phyloP scores from a whole-genome alignment of 2,329 filamentous ascomycete species.

The Lecanicillium sp. region DNA sequence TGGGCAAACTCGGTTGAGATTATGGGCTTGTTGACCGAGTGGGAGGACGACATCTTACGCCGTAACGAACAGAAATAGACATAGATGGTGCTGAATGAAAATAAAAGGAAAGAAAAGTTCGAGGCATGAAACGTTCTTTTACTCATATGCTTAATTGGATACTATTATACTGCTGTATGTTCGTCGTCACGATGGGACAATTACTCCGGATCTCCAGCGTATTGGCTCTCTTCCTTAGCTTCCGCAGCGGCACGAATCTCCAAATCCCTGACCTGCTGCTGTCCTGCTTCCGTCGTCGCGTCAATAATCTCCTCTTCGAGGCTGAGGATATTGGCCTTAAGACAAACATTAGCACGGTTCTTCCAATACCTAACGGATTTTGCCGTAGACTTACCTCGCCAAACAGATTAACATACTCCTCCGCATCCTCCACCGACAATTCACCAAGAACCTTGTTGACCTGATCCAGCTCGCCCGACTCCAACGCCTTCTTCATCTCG shows the following conservation, averaged over 20 bases:
- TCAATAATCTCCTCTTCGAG: conserved; percentile 92
- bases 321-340: conserved; percentile 74
- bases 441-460: conserved; percentile 58
- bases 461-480: conserved; percentile 75
- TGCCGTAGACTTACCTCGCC: conserved; percentile 48
- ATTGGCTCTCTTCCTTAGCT: conserved; percentile 12
- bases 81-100: background rate
- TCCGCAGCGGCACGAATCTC: conserved; percentile 40
- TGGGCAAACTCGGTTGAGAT: conserved; percentile 18
- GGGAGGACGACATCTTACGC: conserved; percentile 13
- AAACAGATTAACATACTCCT: conserved; percentile 74
- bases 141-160: background rate
- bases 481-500: conserved; percentile 72
- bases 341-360: conserved; percentile 13
- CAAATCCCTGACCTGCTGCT: conserved; percentile 68
- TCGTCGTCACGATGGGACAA: background rate
- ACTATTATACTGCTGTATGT: background rate
- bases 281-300: conserved; percentile 81
- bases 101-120: background rate
- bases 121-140: background rate
- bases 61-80: conserved; percentile 5
- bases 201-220: conserved; percentile 31
- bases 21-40: conserved; percentile 18
- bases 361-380: background rate
- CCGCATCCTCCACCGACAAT: conserved; percentile 83